These are phyloP conservation scores for Dioscorea cayenensis DNA, from an alignment of 116 monocot genomes.

Conservation along the genomic window DNA sequence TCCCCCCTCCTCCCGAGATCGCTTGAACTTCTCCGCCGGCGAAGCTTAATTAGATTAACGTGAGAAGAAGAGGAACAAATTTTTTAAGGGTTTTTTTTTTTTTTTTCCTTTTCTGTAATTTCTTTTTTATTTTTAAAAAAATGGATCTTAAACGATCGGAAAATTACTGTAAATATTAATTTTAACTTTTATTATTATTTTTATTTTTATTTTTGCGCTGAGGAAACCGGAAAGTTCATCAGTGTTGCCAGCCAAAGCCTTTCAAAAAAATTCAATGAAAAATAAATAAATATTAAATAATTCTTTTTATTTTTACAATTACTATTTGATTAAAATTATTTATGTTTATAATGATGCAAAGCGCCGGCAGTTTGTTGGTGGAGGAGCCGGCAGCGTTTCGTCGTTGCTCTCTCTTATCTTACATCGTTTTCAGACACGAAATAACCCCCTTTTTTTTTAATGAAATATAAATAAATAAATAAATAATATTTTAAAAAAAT, in stretches of 20 bases:
- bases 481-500: background rate
- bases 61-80: background rate
- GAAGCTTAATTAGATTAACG: background rate
- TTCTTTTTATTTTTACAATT: too few relatives aligned
- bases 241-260: too few relatives aligned
- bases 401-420: background rate
- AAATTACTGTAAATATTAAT: background rate
- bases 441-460: background rate
- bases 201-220: background rate
- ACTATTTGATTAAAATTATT: too few relatives aligned
- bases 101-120: background rate
- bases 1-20: slow-evolving; percentile 22
- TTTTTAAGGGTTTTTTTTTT: background rate
- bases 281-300: too few relatives aligned
- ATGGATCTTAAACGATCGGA: background rate
- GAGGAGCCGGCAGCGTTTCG: too few relatives aligned
- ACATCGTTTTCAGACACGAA: background rate
- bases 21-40: slow-evolving; percentile 1
- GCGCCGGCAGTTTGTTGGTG: too few relatives aligned
- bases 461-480: background rate
- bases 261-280: too few relatives aligned
- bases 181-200: background rate
- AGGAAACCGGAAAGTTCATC: background rate
- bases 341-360: too few relatives aligned
- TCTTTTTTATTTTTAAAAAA: background rate